These are phyloP conservation scores for Puccinellia tenuiflora DNA, from an alignment of 176 grass and related monocot species.

Conservation along the genomic window DNA sequence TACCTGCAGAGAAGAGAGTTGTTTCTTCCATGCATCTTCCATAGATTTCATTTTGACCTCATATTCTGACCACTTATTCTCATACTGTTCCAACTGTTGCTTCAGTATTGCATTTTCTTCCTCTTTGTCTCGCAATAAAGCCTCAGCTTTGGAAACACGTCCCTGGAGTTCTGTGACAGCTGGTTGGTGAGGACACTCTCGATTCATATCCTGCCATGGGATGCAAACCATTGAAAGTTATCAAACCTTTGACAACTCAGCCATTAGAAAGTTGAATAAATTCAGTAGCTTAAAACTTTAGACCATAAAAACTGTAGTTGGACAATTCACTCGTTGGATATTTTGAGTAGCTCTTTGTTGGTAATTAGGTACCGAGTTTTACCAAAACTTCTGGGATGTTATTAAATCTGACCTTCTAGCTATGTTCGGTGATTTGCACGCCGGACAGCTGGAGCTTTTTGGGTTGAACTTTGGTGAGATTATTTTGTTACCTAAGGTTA, in stretches of 20 bases:
- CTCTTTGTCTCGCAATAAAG: constrained; percentile 61
- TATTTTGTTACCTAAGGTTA: too few species aligned
- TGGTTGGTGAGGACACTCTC: constrained; percentile 39
- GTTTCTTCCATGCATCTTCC: constrained; percentile 84
- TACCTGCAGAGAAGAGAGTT: constrained; percentile 89
- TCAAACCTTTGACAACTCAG: not conserved
- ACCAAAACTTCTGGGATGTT: too few species aligned
- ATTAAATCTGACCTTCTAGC: too few species aligned
- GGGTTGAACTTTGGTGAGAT: too few species aligned
- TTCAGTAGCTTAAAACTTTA: constrained; percentile 11
- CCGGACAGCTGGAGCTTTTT: too few species aligned
- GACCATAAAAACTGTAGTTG: not conserved
- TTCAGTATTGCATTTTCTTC: constrained; percentile 81
- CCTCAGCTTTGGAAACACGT: constrained; percentile 52
- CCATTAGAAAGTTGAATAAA: not conserved
- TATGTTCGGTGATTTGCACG: too few species aligned
- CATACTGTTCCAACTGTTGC: constrained; percentile 75
- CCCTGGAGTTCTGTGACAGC: constrained; percentile 49
- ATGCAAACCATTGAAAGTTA: constrained; percentile 7
- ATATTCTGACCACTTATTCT: constrained; percentile 84
- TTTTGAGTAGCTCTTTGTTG: not conserved
- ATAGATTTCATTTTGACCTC: constrained; percentile 91
- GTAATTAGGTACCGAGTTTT: too few species aligned
- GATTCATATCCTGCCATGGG: constrained; percentile 45
- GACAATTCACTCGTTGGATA: constrained; percentile 2